Evolutionary conservation across 129 eudicot species (phyloP).

Genomic region (Pulicaria dysenterica): DNA sequence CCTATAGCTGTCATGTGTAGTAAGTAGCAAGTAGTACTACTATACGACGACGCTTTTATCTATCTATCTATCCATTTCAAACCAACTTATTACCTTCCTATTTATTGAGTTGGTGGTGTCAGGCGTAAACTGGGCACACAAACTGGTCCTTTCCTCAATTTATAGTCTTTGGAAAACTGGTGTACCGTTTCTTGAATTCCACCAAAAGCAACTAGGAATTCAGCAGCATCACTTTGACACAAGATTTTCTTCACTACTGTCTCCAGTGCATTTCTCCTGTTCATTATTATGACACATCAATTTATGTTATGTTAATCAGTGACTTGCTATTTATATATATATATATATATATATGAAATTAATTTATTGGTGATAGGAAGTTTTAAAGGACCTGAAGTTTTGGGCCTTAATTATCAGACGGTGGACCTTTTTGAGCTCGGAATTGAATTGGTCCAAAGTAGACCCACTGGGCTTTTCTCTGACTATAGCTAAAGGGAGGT

Average conservation of each 20-base stretch:
- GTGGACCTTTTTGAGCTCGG: conserved; percentile 83
- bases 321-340: background rate
- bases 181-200: conserved; percentile 80
- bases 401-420: conserved; percentile 84
- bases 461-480: conserved; percentile 28
- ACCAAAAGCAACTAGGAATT: conserved; percentile 70
- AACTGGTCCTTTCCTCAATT: conserved; percentile 57
- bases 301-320: too few relatives aligned
- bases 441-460: conserved; percentile 42
- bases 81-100: background rate
- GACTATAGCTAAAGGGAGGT: conserved; percentile 58
- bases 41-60: too few relatives aligned
- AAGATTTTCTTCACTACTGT: conserved; percentile 74
- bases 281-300: background rate
- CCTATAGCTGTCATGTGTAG: conserved; percentile 27
- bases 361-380: too few relatives aligned
- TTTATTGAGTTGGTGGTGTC: conserved; percentile 29
- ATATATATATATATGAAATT: background rate
- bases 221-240: conserved; percentile 75
- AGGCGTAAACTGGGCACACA: conserved; percentile 35
- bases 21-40: background rate
- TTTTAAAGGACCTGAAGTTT: conserved; percentile 65
- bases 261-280: conserved; percentile 81
- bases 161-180: conserved; percentile 51
- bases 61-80: conserved; percentile 17